Base-by-base conservation (phyloP, 2,329 filamentous ascomycete species). In the Exophiala calicioides region DNA sequence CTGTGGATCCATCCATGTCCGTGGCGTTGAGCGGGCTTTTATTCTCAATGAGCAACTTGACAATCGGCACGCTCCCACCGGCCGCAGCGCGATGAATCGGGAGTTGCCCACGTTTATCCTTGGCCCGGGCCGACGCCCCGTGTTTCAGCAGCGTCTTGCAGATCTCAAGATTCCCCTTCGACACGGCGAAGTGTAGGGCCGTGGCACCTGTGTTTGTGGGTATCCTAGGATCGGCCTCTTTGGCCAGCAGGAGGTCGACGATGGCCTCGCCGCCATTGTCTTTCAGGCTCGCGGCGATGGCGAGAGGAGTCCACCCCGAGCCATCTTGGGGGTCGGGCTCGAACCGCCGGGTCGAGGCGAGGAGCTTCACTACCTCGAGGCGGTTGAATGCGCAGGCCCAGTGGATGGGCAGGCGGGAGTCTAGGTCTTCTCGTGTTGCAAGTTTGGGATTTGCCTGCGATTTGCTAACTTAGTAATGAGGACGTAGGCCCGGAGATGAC, bases 11-110 rank as follows among this genome's bases (percentile, higher is more conserved):
- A 57, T 89, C 82, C 26, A 75, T 73, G 70, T 98, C 93, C 2
- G 85, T 84, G 2, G 89, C 84, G 66, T 95, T 88, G 18, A 97
- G 64, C 0, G 91, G 90, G 56, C 88, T 95, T 54, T 76, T 78
- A 56, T 75, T 77, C 58, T 87, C 80, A 12, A 96, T 71, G 10
- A 98, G 72, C 27, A 95, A 70, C 59, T 83, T 86, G 36, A 95
- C 76, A 72, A 98, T 89, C 4, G 91, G 90, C n/a, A 86, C 80
- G 3, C 86, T 91, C 5, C 94, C 94, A 3, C 90, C 81, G 2
- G 93, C 91, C 0, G 93, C 91, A 3, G 93, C 93, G 13, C 93
- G 82, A 68, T 98, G 94, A 19, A 98, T 78, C 5, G 94, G 80
- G 47, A 96, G 82, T 64, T 96, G 91, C n/a, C 88, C 88, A 21